Evolutionary conservation across 768 basidiomycete genomes (phyloP).

Genomic region (Tulasnella sp.): DNA sequence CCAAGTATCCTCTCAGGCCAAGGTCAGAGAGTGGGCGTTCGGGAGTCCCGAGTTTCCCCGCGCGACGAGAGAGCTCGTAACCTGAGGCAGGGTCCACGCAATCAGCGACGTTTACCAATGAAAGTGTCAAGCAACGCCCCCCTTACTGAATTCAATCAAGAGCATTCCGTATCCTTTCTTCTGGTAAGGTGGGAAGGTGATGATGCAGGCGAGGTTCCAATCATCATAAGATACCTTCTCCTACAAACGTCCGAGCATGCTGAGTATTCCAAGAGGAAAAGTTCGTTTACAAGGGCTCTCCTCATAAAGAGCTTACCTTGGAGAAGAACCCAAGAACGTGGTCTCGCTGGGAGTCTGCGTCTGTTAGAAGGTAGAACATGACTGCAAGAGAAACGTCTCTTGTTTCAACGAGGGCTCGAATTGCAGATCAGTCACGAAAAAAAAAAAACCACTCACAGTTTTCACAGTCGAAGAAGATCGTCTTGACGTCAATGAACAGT

Average conservation of each 20-base stretch:
- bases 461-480: conserved; percentile 83
- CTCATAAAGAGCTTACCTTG: conserved; percentile 44
- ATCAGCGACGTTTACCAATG: background rate
- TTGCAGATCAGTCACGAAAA: too few relatives aligned
- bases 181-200: conserved; percentile 90
- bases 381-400: conserved; percentile 43
- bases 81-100: conserved; percentile 40
- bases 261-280: too few relatives aligned
- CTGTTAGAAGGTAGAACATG: conserved; percentile 87
- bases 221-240: conserved; percentile 96
- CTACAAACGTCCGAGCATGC: too few relatives aligned
- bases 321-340: conserved; percentile 74
- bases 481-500: conserved; percentile 98
- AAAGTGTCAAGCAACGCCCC: conserved; percentile 29
- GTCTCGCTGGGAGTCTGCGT: conserved; percentile 68
- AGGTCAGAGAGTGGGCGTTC: conserved; percentile 93
- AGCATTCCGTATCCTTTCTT: conserved; percentile 86
- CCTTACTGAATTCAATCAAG: conserved; percentile 93
- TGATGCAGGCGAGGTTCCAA: conserved; percentile 94
- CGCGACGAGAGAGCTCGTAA: conserved; percentile 80
- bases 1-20: conserved; percentile 75
- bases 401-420: too few relatives aligned
- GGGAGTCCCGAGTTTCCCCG: conserved; percentile 78
- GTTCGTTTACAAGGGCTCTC: too few relatives aligned
- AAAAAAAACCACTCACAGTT: too few relatives aligned